Evolutionary conservation across 768 basidiomycete genomes (phyloP), one percentile per base, ranked within the genome.

Genomic region (Rhizopogon vulgaris): DNA sequence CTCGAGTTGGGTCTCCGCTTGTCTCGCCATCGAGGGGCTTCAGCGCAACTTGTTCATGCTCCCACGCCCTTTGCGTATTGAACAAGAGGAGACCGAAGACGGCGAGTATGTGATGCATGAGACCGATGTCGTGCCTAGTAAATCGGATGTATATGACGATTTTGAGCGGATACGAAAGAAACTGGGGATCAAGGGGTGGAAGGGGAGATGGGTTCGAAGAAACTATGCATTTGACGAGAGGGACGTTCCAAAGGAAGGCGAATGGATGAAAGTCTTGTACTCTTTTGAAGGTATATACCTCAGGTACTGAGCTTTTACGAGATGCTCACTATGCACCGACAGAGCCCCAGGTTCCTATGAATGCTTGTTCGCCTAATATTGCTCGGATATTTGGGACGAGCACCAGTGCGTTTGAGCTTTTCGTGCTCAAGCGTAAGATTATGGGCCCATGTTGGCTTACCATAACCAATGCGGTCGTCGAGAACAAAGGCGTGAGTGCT

Each of bases 371-470:
- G 42, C 84, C 89, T 8, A 94, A 90, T 47, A 94, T 97, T 64
- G 77, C 83, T 32, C 82, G 80, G 52, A 84, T 98, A 10, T 88
- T 98, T 58, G 96, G 96, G 11, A 88, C 94, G 3, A 94, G 84
- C 58, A 95, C 94, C 5, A 90, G 74, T 48, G 87, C 95, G 0
- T 99, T 99, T 59, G 96, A 98, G 65, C 73, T 92, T 9, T 79
- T 99, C 17, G 94, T 94, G 2, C 60, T 98, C 41, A 98, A 98
- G 68, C 83, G 94, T 30, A 96, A 94, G 71, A 96, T 98, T 52
- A 97, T 97, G 94, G 96, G 96, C 0, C 94, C 96, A 0, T 98
- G 96, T 64, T 99, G 96, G 96, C 73, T 99, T 41, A 78, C 85
- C 51, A 79, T 99, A 56, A 86, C 87, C 69, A 78, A 85, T 41